Base-by-base conservation (phyloP, 306 rosid genomes). In the Cicer yamashitae region DNA sequence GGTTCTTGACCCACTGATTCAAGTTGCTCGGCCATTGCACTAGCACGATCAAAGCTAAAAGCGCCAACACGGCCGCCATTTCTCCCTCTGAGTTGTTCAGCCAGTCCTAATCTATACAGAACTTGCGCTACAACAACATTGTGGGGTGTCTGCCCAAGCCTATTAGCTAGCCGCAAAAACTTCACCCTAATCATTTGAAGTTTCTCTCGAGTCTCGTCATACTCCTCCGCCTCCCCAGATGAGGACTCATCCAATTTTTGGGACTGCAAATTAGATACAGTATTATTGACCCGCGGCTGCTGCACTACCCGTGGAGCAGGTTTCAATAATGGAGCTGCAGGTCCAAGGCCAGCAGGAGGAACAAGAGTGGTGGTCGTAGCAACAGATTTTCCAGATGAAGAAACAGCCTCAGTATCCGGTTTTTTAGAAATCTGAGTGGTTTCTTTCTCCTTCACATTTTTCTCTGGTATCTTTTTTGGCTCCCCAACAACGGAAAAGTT, bases 51-150 rank as follows among this genome's bases (percentile, higher is more conserved):
- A 87, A 94, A 94, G 80, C 98, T 94, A 81, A 94, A 94, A 57
- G 96, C 91, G 68, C 98, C 97, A 72, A 94, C 98, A 47, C 97
- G 97, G 7, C 98, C 96, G 37, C 98, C 98, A 82, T 86, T 91
- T 84, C 97, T 86, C 66, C 98, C 98, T 79, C 92, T 96, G 62
- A 94, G 88, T 80, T 94, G 97, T 82, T 94, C 98, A 30, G 98
- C 98, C 79, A 94, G 83, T 37, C 98, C 98, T 12, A 94, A 81
- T 81, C 98, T 89, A 82, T 94, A 94, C 80, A 94, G 82, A 85
- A 94, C 98, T 77, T 94, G 98, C n/a, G 98, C 98, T 44, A 94
- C 98, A 76, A 94, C 98, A 84, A 91, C 98, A 85, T 94, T 94
- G 73, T 94, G 98, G n/a, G 98, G 98, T 63, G 98, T 94, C 77